These are phyloP conservation scores for Ophiosphaerella herpotricha DNA, from an alignment of 2,329 filamentous ascomycete genomes.

Conservation along the genomic window DNA sequence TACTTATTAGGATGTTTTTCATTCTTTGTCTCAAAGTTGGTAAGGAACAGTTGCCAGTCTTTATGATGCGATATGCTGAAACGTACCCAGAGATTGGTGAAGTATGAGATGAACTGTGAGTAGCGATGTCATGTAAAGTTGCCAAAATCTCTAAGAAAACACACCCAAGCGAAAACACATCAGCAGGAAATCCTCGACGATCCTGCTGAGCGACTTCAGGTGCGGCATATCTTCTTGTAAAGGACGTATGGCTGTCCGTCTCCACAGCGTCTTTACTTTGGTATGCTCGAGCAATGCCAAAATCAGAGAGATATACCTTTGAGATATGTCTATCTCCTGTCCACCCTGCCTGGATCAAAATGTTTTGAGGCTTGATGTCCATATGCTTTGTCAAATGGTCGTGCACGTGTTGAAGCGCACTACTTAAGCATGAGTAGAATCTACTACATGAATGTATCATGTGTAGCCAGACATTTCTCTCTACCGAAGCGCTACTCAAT, in stretches of 20 bases:
- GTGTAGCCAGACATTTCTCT: neutral
- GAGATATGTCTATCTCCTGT: too few species aligned
- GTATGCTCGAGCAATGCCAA: constrained; percentile 26
- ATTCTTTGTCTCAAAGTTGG: too few species aligned
- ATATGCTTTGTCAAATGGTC: constrained; percentile 22
- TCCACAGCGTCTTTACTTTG: constrained; percentile 2
- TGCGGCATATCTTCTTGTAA: constrained; percentile 22
- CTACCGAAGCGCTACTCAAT: neutral
- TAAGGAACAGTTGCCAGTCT: too few species aligned
- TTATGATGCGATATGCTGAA: too few species aligned
- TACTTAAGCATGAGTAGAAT: constrained; percentile 13
- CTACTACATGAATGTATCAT: neutral
- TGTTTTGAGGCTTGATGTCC: constrained; percentile 27
- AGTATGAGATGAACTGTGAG: too few species aligned
- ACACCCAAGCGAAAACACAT: constrained; percentile 31
- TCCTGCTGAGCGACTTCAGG: constrained; percentile 24
- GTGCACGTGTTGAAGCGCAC: constrained; percentile 20
- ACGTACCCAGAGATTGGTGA: too few species aligned
- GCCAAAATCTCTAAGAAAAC: constrained; percentile 23
- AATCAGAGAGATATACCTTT: constrained; percentile 24
- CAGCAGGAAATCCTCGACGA: constrained; percentile 12
- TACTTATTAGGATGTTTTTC: too few species aligned
- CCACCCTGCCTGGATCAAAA: neutral
- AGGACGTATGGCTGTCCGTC: constrained; percentile 20
- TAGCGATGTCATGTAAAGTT: too few species aligned